These are phyloP conservation scores for Epichloe bromicola DNA, from an alignment of 2,329 filamentous ascomycete genomes.

Conservation along the genomic window DNA sequence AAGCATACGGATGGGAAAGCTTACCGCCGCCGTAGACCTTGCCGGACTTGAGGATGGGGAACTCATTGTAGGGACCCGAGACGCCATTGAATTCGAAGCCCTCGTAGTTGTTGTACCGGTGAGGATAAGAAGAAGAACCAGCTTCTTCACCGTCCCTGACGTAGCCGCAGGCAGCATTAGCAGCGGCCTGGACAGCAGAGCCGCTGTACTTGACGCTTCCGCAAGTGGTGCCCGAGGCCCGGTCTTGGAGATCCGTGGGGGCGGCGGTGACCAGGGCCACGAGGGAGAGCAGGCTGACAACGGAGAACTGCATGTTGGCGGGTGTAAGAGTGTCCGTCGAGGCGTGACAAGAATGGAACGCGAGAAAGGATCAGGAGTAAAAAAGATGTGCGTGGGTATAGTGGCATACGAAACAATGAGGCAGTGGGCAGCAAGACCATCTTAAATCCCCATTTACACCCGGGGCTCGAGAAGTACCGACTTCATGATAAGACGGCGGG, in stretches of 20 bases:
- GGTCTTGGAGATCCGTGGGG: slow-evolving; percentile 13
- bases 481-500: not conserved
- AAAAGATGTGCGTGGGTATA: not conserved
- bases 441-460: not conserved
- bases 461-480: not conserved
- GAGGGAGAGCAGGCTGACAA: slow-evolving; percentile 16
- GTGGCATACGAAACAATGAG: too few relatives aligned
- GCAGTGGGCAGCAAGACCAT: not conserved
- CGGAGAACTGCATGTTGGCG: slow-evolving; percentile 14
- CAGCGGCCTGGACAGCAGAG: slow-evolving; percentile 16
- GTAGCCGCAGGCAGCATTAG: slow-evolving; percentile 14
- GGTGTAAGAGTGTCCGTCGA: not conserved
- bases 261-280: slow-evolving; percentile 15
- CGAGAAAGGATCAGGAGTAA: not conserved
- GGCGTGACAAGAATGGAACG: not conserved
- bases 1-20: slow-evolving; percentile 5
- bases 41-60: slow-evolving; percentile 21
- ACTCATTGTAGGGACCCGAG: slow-evolving; percentile 25
- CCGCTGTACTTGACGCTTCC: slow-evolving; percentile 18
- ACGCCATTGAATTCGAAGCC: slow-evolving; percentile 21
- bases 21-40: slow-evolving; percentile 22
- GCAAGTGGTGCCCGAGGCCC: slow-evolving; percentile 16
- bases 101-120: slow-evolving; percentile 26
- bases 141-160: slow-evolving; percentile 12
- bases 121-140: slow-evolving; percentile 23